Evolutionary conservation across 2,329 filamentous ascomycete genomes (phyloP).

Genomic region (Gremmenia infestans): DNA sequence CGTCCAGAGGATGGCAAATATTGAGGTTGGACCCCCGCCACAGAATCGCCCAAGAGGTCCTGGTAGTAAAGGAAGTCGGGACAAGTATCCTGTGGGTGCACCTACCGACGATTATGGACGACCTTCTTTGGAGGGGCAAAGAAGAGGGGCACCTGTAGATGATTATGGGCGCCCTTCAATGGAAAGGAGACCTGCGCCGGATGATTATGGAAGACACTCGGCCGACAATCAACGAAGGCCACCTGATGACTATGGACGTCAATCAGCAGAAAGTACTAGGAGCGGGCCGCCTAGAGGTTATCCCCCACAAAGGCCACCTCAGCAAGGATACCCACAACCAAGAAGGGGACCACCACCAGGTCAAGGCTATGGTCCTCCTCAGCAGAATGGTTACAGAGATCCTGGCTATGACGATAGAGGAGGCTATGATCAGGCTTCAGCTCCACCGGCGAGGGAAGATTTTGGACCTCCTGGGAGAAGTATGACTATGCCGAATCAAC

Average conservation of each 20-base stretch:
- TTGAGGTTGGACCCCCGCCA: slow-evolving; percentile 25
- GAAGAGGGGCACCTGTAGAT: slow-evolving; percentile 16
- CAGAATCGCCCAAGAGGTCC: slow-evolving; percentile 16
- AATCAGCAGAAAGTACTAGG: slow-evolving; percentile 24
- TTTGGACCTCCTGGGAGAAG: slow-evolving; percentile 52
- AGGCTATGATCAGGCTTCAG: slow-evolving; percentile 12
- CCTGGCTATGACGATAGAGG: slow-evolving; percentile 23
- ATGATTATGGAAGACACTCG: slow-evolving; percentile 16
- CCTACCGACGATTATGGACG: slow-evolving; percentile 24
- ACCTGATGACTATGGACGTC: slow-evolving; percentile 21
- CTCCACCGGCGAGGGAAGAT: slow-evolving; percentile 32
- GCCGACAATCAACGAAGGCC: slow-evolving; percentile 15
- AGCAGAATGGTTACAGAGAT: slow-evolving; percentile 26
- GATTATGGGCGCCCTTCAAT: slow-evolving; percentile 24
- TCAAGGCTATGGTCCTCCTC: slow-evolving; percentile 13
- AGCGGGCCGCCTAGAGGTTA: slow-evolving; percentile 21
- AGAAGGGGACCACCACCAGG: slow-evolving; percentile 17
- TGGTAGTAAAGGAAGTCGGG: slow-evolving; percentile 24
- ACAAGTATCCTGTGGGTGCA: slow-evolving; percentile 5
- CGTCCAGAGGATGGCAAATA: slow-evolving; percentile 26
- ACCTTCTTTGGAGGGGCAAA: slow-evolving; percentile 8
- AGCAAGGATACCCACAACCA: slow-evolving; percentile 26
- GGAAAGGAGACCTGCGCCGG: slow-evolving; percentile 9
- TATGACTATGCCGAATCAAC: slow-evolving; percentile 55
- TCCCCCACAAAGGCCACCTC: slow-evolving; percentile 19